A percentile compares a stretch with the other conserved stretches of the same genome.
Conservation (phyloP, 352 stramenopile genomes). For the Phytophthora litchii region DNA sequence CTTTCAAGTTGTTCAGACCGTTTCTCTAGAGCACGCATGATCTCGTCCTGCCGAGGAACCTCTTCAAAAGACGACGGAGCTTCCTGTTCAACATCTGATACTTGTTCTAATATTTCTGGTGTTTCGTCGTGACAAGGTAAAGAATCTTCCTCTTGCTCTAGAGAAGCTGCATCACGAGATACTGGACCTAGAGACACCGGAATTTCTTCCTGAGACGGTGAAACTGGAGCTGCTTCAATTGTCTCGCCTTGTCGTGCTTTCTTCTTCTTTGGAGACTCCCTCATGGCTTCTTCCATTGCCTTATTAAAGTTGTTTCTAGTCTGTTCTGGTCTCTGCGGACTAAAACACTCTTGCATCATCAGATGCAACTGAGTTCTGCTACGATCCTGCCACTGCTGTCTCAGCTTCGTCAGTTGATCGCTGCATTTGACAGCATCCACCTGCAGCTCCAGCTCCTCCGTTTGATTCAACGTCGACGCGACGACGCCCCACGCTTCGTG, state of each 20-base stretch:
- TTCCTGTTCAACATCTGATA: slow-evolving; percentile 3
- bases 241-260: slow-evolving; percentile 15
- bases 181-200: not conserved
- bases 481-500: slow-evolving; percentile 40
- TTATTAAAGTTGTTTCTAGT: slow-evolving; percentile 10
- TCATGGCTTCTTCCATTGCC: slow-evolving; percentile 12
- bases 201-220: slow-evolving; percentile 6
- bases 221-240: not conserved
- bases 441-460: not conserved
- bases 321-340: not conserved
- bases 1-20: slow-evolving; percentile 29
- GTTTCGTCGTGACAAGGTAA: slow-evolving; percentile 1
- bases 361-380: slow-evolving; percentile 21
- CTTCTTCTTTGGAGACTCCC: slow-evolving; percentile 4
- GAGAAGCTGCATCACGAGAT: not conserved
- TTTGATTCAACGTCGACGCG: slow-evolving; percentile 4
- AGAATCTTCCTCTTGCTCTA: not conserved
- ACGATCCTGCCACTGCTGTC: slow-evolving; percentile 32
- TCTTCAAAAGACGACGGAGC: not conserved
- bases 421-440: slow-evolving; percentile 32
- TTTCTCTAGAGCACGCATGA: slow-evolving; percentile 33
- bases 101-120: not conserved
- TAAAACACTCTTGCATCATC: slow-evolving; percentile 39
- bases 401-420: slow-evolving; percentile 29
- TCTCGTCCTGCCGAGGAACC: slow-evolving; percentile 27